phyloP scores from a whole-genome alignment of 2,329 filamentous ascomycete genomes.

The Paracorniculantispora psalliotae region DNA sequence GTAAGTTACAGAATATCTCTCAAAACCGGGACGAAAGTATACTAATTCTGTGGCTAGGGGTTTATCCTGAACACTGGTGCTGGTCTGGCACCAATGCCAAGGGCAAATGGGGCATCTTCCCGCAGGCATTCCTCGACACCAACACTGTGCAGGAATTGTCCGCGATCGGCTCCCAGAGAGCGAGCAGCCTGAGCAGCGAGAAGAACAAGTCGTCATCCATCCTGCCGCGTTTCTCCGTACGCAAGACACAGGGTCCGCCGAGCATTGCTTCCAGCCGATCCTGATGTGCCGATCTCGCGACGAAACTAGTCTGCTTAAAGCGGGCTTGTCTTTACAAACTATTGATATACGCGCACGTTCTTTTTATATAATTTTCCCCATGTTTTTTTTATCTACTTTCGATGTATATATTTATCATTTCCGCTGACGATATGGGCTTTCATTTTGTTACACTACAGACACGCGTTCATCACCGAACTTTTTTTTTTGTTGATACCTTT shows the following conservation, averaged over 20 bases:
- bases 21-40: not conserved
- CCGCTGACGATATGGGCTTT: too few species aligned
- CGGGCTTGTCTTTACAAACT: too few species aligned
- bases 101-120: slow-evolving; percentile 51
- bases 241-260: slow-evolving; percentile 21
- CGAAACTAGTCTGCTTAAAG: not conserved
- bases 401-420: too few species aligned
- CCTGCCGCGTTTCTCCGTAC: slow-evolving; percentile 30
- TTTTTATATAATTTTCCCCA: too few species aligned
- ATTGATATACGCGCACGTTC: too few species aligned
- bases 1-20: slow-evolving; percentile 33
- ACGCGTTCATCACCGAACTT: too few species aligned
- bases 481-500: too few species aligned
- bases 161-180: slow-evolving; percentile 24
- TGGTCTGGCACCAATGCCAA: slow-evolving; percentile 50
- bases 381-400: too few species aligned
- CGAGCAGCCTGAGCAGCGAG: slow-evolving; percentile 30
- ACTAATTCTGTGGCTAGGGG: slow-evolving; percentile 30
- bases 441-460: too few species aligned
- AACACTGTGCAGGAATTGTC: slow-evolving; percentile 37
- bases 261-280: slow-evolving; percentile 27
- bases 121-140: slow-evolving; percentile 43
- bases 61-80: slow-evolving; percentile 48
- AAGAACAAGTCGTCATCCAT: slow-evolving; percentile 29
- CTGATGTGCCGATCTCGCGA: slow-evolving; percentile 8